These are phyloP conservation scores for Xylaria multiplex DNA, from an alignment of 2,329 filamentous ascomycete species.

Conservation along the genomic window DNA sequence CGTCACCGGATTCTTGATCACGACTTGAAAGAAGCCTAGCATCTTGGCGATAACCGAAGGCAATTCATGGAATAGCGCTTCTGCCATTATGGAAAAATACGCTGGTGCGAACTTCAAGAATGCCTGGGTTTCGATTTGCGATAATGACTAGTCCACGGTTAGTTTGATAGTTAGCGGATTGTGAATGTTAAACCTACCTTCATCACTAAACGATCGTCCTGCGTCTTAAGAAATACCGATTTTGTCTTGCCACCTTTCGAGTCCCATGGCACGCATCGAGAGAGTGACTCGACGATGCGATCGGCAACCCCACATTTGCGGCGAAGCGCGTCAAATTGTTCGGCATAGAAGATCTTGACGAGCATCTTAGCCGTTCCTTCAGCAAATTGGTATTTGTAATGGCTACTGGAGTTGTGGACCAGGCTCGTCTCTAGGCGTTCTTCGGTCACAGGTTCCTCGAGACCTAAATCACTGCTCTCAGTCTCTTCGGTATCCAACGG, in stretches of 20 bases:
- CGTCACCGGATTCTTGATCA: constrained; percentile 93
- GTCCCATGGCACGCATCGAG: constrained; percentile 96
- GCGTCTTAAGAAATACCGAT: constrained; percentile 94
- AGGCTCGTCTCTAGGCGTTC: constrained; percentile 86
- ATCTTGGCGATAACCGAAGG: constrained; percentile 99
- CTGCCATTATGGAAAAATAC: constrained; percentile 97
- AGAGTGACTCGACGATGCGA: constrained; percentile 93
- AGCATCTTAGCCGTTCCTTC: constrained; percentile 95
- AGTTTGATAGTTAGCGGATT: constrained; percentile 54
- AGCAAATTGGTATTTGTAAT: constrained; percentile 94
- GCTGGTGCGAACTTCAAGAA: constrained; percentile 96
- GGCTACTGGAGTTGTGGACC: constrained; percentile 84
- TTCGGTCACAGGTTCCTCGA: constrained; percentile 57
- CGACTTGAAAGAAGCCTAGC: constrained; percentile 97
- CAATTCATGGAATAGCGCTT: constrained; percentile 93
- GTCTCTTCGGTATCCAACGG: constrained; percentile 47
- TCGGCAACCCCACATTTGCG: constrained; percentile 93
- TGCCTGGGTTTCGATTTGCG: constrained; percentile 89
- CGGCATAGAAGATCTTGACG: constrained; percentile 98
- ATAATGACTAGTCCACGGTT: constrained; percentile 72
- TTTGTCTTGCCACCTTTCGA: constrained; percentile 98
- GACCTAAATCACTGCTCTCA: constrained; percentile 46
- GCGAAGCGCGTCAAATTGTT: constrained; percentile 94
- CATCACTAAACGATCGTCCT: constrained; percentile 92
- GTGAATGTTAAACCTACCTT: constrained; percentile 61